Evolutionary conservation across 2,329 filamentous ascomycete genomes (phyloP).

Genomic region (Neonectria hederae): DNA sequence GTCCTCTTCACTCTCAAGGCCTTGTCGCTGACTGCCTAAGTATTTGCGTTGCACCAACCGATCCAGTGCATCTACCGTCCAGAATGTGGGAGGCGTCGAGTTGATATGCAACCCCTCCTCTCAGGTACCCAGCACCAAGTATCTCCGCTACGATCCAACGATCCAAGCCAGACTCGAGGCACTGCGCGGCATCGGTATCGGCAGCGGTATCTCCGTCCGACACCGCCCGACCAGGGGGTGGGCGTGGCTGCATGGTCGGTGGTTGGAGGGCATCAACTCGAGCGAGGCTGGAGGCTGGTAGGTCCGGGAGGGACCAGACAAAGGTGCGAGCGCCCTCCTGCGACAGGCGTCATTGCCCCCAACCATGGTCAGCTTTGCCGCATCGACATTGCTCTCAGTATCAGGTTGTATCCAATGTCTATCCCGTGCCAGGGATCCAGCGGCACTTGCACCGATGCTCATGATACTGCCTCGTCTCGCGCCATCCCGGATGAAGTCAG

Average conservation of each 20-base stretch:
- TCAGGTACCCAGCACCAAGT: conserved; percentile 26
- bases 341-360: conserved; percentile 26
- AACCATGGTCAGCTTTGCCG: conserved; percentile 26
- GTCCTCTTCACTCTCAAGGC: conserved; percentile 12
- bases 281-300: conserved; percentile 10
- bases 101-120: conserved; percentile 35
- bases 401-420: conserved; percentile 24
- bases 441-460: conserved; percentile 40
- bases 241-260: conserved; percentile 5
- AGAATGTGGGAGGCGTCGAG: conserved; percentile 32
- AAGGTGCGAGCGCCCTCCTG: conserved; percentile 22
- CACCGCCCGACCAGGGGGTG: conserved; percentile 32
- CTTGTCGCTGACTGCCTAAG: not conserved
- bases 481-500: conserved; percentile 35
- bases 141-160: conserved; percentile 30
- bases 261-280: not conserved
- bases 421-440: conserved; percentile 25
- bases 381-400: conserved; percentile 19
- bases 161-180: conserved; percentile 21
- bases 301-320: conserved; percentile 4
- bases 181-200: conserved; percentile 33
- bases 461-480: conserved; percentile 34
- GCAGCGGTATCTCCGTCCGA: conserved; percentile 39
- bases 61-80: conserved; percentile 19
- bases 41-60: conserved; percentile 14